Base-by-base conservation (phyloP, 2,329 filamentous ascomycete species). In the Aspergillus phoenicis region DNA sequence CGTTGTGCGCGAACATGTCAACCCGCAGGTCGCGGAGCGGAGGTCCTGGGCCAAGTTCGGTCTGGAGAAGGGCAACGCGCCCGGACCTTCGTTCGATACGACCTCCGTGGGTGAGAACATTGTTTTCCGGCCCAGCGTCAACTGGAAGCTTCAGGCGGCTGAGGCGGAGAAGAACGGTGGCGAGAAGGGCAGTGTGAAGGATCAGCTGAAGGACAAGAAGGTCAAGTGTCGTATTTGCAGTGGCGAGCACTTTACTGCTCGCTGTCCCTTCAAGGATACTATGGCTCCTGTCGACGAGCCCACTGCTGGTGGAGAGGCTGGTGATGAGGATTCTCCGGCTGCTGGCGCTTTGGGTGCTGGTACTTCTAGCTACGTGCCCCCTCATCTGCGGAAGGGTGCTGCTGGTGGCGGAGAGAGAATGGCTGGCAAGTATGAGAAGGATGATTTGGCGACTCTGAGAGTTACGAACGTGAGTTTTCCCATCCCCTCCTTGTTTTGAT, bases 151-250 rank as follows among this genome's bases (percentile, higher is more conserved):
- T 68, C 89, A 90, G 76, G 91, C 91, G 81, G 90, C 90, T 77
- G 91, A 94, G 71, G 76, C 67, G n/a, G 78, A 81, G 74, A 81
- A 81, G 77, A 77, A 75, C 22, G 78, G 76, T 53, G 73, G 73
- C 63, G 77, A 79, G 81, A 85, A 87, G 81, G 86, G 87, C 75
- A 81, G 83, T 75, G 84, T 88, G 79, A 85, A 87, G 76, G 83
- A 85, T 64, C 82, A 85, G 72, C 85, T 98, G 74, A 96, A 95
- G 87, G 93, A 97, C 83, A 97, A 97, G 87, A 96, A 97, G 84
- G 96, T 99, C 85, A 98, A 98, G 87, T 99, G 95, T 82, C 91
- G 95, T 85, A 98, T 99, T 77, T 99, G 95, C 83, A 91, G 89
- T 77, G 95, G 94, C 76, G 95, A 99, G 84, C 95, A 99, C 87